These are phyloP conservation scores for Cytospora piceicola DNA, from an alignment of 2,329 filamentous ascomycete genomes.

Conservation along the genomic window DNA sequence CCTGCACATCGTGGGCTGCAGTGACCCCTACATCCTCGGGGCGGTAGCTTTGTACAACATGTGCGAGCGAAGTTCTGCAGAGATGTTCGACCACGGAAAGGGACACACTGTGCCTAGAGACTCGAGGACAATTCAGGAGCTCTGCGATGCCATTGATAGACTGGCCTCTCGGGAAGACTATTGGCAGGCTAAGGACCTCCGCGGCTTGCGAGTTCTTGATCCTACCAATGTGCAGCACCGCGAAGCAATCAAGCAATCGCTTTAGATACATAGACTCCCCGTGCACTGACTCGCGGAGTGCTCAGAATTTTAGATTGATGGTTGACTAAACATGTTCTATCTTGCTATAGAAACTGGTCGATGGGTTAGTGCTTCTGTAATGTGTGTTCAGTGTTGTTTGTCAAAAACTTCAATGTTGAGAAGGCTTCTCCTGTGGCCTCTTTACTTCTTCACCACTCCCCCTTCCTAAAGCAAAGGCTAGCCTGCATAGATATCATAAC, in stretches of 20 bases:
- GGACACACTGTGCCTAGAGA: slow-evolving; percentile 47
- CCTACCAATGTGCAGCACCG: background rate
- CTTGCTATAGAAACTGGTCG: background rate
- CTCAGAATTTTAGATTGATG: background rate
- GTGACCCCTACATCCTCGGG: slow-evolving; percentile 38
- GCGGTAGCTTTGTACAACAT: slow-evolving; percentile 38
- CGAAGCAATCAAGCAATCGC: background rate
- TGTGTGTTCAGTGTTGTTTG: no score
- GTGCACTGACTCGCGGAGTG: background rate
- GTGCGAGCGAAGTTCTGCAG: slow-evolving; percentile 46
- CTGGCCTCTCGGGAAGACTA: background rate
- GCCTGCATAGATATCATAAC: no score
- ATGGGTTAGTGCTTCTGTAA: background rate
- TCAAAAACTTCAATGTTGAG: no score
- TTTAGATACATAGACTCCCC: background rate
- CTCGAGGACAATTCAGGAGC: slow-evolving; percentile 40
- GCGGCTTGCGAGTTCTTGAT: background rate
- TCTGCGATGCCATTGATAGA: background rate
- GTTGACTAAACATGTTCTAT: background rate
- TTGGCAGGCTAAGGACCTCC: background rate
- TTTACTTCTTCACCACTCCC: no score
- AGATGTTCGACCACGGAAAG: slow-evolving; percentile 49
- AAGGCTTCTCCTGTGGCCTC: no score
- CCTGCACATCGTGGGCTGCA: slow-evolving; percentile 45
- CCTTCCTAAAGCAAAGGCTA: no score